Evolutionary conservation across 495 filamentous ascomycete species (phyloP), one percentile per base, ranked within the genome.

Genomic region (Aspergillus biplanus): DNA sequence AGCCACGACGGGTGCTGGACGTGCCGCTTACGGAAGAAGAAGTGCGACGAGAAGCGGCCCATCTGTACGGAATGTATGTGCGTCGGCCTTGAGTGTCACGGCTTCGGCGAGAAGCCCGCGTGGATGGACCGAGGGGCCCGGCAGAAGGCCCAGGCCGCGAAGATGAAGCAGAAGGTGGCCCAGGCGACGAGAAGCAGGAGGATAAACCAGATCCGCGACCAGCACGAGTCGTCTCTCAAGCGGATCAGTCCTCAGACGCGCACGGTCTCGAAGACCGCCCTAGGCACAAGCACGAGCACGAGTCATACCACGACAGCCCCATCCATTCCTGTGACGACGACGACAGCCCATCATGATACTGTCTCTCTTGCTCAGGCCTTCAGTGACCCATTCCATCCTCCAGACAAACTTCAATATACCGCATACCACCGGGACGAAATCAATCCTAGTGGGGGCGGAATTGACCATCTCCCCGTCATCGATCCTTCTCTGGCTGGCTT

Each of bases 1-100:
- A 44, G 39, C 8, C 39, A 44, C 39, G 39, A 44, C n/a, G 52
- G 52, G 13, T 55, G 52, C 52, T 55, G 52, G 52, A 55, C 52
- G 8, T 55, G 52, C 15, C 52, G 52, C 1, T 18, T 55, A 7
- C 7, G 52, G 9, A 35, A 37, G 11, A 55, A 55, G 18, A 55
- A 55, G 37, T 55, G 52, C 52, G 52, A 55, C 31, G 52, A 55
- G 32, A 15, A 21, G 6, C 52, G 18, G 8, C 52, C 52, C n/a
- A 12, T 55, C 9, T 55, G 52, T 11, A 21, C 13, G 8, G 34
- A 33, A 5, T 55, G 52, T 18, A 34, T 15, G 11, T 37, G 18
- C 13, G 32, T 55, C 8, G 33, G 32, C 18, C 33, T 55, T n/a
- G 34, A 33, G 12, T 55, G 52, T 11, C 18, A 55, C 13, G 32